Conservation (phyloP, 2,329 filamentous ascomycete species). For the Pestalotiopsis sp. region DNA sequence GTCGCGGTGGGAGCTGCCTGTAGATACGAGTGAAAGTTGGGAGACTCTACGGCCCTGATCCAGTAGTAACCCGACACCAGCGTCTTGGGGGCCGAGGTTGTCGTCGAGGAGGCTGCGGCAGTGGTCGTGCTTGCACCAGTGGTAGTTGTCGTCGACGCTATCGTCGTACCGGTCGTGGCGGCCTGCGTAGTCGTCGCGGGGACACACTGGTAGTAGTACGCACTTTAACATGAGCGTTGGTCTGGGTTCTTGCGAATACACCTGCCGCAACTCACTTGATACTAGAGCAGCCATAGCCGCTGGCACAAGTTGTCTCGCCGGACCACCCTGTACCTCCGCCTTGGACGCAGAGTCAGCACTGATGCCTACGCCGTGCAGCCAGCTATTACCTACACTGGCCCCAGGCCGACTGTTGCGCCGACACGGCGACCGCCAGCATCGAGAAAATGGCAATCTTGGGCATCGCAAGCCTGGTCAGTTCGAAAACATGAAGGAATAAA, state of each 20-base stretch:
- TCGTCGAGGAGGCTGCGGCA: background rate
- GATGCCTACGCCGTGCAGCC: background rate
- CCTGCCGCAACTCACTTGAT: background rate
- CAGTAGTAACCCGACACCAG: conserved; percentile 56
- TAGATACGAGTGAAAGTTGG: conserved; percentile 60
- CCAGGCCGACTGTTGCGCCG: conserved; percentile 10
- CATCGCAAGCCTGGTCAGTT: background rate
- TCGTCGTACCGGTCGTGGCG: background rate
- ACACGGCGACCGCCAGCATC: background rate
- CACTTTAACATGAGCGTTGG: background rate
- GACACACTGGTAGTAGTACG: conserved; percentile 12
- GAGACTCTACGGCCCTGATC: conserved; percentile 59
- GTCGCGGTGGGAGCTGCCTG: conserved; percentile 48
- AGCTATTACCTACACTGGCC: conserved; percentile 1
- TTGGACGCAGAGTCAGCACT: background rate
- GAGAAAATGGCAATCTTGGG: background rate
- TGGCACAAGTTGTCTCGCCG: background rate
- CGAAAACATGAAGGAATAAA: background rate
- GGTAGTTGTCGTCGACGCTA: background rate
- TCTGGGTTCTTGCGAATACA: background rate
- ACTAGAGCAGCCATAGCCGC: conserved; percentile 10
- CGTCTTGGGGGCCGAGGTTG: conserved; percentile 27
- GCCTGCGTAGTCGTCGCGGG: background rate
- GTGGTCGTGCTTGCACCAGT: background rate
- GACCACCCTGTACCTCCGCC: conserved; percentile 6